Evolutionary conservation across 257 asterid genomes (phyloP).

Genomic region (Nicotiana tomentosiformis): DNA sequence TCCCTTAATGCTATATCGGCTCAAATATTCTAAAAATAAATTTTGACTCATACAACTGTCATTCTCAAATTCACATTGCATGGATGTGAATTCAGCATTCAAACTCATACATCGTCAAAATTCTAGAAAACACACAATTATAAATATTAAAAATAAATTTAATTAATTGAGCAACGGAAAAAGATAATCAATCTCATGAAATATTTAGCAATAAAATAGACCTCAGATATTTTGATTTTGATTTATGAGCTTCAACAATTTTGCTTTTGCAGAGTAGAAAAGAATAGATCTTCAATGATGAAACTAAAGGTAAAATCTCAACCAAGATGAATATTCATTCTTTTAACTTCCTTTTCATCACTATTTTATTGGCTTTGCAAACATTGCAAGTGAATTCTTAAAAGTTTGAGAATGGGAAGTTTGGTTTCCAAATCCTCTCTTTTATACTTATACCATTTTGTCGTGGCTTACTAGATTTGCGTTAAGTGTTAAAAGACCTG

Average conservation of each 20-base stretch:
- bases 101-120: not conserved
- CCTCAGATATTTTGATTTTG: not conserved
- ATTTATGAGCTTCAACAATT: not conserved
- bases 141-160: not conserved
- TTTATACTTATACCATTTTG: not conserved
- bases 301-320: too few relatives aligned
- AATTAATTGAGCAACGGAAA: not conserved
- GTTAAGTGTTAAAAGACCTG: too few relatives aligned
- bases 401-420: not conserved
- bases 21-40: too few relatives aligned
- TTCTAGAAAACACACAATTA: not conserved
- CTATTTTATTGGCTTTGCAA: not conserved
- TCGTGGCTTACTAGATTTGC: too few relatives aligned
- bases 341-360: not conserved
- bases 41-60: too few relatives aligned
- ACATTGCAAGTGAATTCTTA: not conserved
- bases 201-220: not conserved
- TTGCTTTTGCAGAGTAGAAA: not conserved
- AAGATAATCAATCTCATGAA: not conserved
- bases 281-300: not conserved
- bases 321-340: not conserved
- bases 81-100: too few relatives aligned
- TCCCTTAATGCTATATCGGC: too few relatives aligned
- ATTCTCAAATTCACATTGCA: too few relatives aligned
- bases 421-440: not conserved